A percentile compares a stretch with the other conserved stretches of the same genome.
These are phyloP conservation scores for Rhynchosporium graminicola DNA, from an alignment of 2,329 filamentous ascomycete species.

Conservation along the genomic window DNA sequence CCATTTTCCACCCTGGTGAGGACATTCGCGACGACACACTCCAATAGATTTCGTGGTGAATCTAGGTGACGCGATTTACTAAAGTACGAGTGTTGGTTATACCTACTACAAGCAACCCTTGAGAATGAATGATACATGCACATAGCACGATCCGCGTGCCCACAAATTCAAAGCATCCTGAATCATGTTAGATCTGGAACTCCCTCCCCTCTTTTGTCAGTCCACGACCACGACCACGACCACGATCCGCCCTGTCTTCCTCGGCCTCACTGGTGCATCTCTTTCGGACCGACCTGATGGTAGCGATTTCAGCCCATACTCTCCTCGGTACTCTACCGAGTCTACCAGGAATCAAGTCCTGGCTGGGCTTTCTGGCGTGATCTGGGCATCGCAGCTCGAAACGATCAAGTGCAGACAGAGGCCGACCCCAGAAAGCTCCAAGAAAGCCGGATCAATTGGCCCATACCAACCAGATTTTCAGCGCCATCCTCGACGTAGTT, in stretches of 20 bases:
- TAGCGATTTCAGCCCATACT: conserved; percentile 5
- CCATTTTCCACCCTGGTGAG: not conserved
- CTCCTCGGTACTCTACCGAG: too few species aligned
- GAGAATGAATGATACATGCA: too few species aligned
- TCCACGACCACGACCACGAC: not conserved
- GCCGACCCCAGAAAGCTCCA: not conserved
- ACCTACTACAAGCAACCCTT: too few species aligned
- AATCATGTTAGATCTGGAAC: too few species aligned
- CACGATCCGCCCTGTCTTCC: not conserved
- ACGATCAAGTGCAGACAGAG: conserved; percentile 1
- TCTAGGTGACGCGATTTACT: too few species aligned
- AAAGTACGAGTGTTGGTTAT: too few species aligned
- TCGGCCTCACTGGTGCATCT: conserved; percentile 10
- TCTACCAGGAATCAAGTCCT: conserved; percentile 4
- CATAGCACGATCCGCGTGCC: too few species aligned
- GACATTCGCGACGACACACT: too few species aligned
- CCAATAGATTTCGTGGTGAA: too few species aligned
- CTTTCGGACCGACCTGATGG: conserved; percentile 15
- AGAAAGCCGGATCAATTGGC: not conserved
- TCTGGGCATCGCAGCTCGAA: conserved; percentile 9
- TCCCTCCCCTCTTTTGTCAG: too few species aligned
- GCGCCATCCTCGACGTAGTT: not conserved
- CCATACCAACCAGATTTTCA: conserved; percentile 1
- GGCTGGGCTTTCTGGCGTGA: not conserved
- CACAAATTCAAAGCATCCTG: too few species aligned